A percentile compares a stretch with the other conserved stretches of the same genome.
Evolutionary conservation across 2,329 filamentous ascomycete species (phyloP).

Genomic region (Ophiostoma piceae): DNA sequence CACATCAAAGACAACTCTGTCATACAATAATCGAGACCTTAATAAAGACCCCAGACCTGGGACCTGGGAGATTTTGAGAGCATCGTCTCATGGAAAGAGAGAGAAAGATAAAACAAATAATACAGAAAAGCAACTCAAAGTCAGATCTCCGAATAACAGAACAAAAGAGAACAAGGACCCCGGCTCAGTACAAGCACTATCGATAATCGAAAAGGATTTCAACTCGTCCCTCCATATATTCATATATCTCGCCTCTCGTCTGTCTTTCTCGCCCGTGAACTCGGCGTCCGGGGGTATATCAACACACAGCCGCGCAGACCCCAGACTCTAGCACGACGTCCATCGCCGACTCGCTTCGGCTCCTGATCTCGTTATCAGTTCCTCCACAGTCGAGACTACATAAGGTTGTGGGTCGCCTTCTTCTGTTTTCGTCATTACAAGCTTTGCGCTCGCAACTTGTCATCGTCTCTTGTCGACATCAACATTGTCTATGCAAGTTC

Average conservation of each 20-base stretch:
- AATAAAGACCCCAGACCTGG: neutral
- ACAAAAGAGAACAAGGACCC: neutral
- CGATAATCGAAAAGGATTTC: neutral
- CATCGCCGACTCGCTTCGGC: conserved; percentile 15
- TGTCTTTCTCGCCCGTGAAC: neutral
- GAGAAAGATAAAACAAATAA: neutral
- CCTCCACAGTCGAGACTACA: neutral
- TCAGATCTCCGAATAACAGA: neutral
- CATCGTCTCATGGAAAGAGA: neutral
- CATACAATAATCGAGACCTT: neutral
- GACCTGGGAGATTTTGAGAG: neutral
- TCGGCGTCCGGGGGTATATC: neutral
- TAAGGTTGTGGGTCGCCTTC: neutral
- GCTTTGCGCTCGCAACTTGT: neutral
- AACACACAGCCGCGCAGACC: neutral
- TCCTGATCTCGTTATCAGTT: neutral
- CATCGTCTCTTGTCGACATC: neutral
- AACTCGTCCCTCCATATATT: neutral
- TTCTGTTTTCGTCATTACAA: neutral
- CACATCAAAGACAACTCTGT: neutral
- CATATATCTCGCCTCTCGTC: neutral
- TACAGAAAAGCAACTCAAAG: neutral
- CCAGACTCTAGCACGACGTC: neutral
- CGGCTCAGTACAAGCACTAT: neutral
- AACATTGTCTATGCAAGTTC: neutral